Evolutionary conservation across 2,329 filamentous ascomycete genomes (phyloP).

Genomic region (Gliomastix tumulicola): DNA sequence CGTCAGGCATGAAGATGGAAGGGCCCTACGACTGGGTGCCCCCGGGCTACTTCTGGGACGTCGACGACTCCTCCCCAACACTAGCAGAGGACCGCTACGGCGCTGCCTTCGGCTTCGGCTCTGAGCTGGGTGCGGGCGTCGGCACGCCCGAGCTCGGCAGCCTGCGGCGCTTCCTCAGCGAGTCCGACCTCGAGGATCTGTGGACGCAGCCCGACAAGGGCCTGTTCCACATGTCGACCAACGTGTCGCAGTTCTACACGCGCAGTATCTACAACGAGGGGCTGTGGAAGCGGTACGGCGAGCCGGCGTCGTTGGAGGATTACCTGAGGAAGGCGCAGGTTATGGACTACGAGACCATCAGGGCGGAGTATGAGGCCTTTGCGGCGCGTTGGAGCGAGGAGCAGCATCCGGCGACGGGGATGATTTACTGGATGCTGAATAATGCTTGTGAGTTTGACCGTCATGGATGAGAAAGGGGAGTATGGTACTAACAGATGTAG

Average conservation of each 20-base stretch:
- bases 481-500: too few species aligned
- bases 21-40: slow-evolving; percentile 62
- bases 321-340: slow-evolving; percentile 55
- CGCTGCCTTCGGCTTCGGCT: slow-evolving; percentile 56
- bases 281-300: slow-evolving; percentile 42
- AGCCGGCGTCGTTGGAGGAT: slow-evolving; percentile 42
- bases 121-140: slow-evolving; percentile 54
- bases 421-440: slow-evolving; percentile 64
- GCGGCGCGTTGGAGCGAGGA: slow-evolving; percentile 39
- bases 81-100: slow-evolving; percentile 34
- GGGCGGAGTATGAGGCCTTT: slow-evolving; percentile 52
- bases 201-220: slow-evolving; percentile 47
- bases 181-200: slow-evolving; percentile 42
- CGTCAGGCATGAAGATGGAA: slow-evolving; percentile 58
- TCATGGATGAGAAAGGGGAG: too few species aligned
- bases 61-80: slow-evolving; percentile 18
- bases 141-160: slow-evolving; percentile 52
- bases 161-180: slow-evolving; percentile 44
- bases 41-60: slow-evolving; percentile 56
- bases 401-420: slow-evolving; percentile 49
- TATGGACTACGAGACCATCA: slow-evolving; percentile 57
- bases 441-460: too few species aligned
- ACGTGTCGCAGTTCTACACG: slow-evolving; percentile 45
- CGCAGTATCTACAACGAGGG: slow-evolving; percentile 52
- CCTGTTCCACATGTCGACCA: slow-evolving; percentile 54